phyloP scores from a whole-genome alignment of 371 early-diverging fungal genomes.

The Circinella minor region DNA sequence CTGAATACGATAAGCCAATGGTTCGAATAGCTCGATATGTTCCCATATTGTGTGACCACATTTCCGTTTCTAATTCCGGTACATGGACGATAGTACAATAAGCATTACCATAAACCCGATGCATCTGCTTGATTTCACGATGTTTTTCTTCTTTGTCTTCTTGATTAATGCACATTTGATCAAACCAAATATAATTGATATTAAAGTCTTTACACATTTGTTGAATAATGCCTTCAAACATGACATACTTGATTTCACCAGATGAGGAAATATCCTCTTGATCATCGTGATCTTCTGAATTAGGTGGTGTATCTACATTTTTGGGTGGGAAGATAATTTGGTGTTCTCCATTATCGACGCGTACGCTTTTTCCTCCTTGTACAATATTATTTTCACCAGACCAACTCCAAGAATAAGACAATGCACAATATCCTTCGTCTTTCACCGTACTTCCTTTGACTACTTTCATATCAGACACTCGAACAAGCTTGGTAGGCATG shows the following conservation, averaged over 20 bases:
- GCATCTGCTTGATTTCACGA: neutral
- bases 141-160: neutral
- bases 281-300: neutral
- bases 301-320: no score
- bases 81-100: neutral
- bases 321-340: neutral
- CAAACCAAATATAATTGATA: conserved; percentile 56
- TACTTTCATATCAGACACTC: conserved; percentile 2
- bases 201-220: conserved; percentile 1
- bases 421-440: neutral
- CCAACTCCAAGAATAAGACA: neutral
- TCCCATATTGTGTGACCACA: neutral
- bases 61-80: neutral
- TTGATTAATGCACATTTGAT: conserved; percentile 5
- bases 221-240: conserved; percentile 4
- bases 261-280: neutral
- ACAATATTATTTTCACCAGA: neutral
- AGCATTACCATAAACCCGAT: neutral
- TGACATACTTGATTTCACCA: neutral
- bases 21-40: neutral
- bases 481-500: neutral
- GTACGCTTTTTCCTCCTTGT: neutral
- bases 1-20: neutral
- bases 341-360: neutral
- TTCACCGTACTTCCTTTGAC: neutral